Evolutionary conservation across 495 filamentous ascomycete species (phyloP).

Genomic region (Parathielavia hyrcaniae): DNA sequence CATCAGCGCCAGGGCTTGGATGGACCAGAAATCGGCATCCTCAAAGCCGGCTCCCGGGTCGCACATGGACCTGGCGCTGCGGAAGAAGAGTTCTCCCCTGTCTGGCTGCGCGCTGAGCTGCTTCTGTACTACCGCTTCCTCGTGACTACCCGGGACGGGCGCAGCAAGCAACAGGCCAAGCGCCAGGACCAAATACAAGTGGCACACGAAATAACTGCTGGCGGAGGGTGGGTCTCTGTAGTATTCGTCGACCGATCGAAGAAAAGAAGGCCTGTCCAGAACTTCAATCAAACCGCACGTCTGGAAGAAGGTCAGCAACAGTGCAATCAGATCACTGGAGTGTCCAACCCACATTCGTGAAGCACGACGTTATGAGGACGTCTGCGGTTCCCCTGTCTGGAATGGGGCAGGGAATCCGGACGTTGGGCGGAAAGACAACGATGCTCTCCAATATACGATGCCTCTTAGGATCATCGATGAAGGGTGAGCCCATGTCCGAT

Average conservation of each 20-base stretch:
- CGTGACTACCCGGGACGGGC: constrained; percentile 42
- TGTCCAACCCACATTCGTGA: constrained; percentile 47
- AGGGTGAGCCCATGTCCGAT: constrained; percentile 46
- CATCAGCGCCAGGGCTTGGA: constrained; percentile 57
- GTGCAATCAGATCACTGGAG: not conserved
- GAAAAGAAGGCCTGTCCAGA: constrained; percentile 47
- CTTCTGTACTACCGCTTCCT: constrained; percentile 47
- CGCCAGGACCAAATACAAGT: constrained; percentile 52
- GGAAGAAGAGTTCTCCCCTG: constrained; percentile 54
- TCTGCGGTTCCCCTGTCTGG: constrained; percentile 50
- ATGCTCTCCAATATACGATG: constrained; percentile 62
- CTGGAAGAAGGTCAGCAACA: constrained; percentile 32
- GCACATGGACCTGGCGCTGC: constrained; percentile 49
- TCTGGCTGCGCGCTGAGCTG: constrained; percentile 42
- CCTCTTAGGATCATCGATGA: constrained; percentile 62
- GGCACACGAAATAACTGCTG: constrained; percentile 47
- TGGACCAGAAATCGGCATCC: constrained; percentile 57
- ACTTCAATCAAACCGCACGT: constrained; percentile 53
- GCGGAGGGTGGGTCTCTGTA: constrained; percentile 49
- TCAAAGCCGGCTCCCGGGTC: constrained; percentile 54
- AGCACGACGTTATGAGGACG: constrained; percentile 53
- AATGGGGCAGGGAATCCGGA: constrained; percentile 44
- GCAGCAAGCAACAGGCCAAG: constrained; percentile 55
- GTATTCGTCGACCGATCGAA: constrained; percentile 44
- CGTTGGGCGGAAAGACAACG: constrained; percentile 43